Conservation (phyloP, 225 moss, liverwort and hornwort species). For the Pseudisothecium myosuroides region DNA sequence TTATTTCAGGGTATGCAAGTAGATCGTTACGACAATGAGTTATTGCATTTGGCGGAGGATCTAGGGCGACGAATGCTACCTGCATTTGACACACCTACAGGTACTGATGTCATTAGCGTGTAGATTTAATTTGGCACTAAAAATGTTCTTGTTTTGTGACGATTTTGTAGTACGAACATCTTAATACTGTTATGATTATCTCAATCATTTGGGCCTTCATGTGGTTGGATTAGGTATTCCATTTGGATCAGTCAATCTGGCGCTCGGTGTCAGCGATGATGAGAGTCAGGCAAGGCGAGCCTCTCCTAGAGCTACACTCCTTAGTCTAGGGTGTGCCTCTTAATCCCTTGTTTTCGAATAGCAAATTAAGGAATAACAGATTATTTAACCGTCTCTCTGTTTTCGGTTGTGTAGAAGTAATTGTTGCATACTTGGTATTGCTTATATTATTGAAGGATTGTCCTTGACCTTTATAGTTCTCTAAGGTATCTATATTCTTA, state of each 20-base stretch:
- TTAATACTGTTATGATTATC: background rate
- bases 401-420: background rate
- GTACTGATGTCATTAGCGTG: slow-evolving; percentile 8
- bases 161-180: background rate
- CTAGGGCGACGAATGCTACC: slow-evolving; percentile 81
- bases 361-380: background rate
- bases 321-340: slow-evolving; percentile 65
- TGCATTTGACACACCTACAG: slow-evolving; percentile 99
- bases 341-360: slow-evolving; percentile 40
- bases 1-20: slow-evolving; percentile 80
- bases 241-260: slow-evolving; percentile 92
- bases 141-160: background rate
- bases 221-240: slow-evolving; percentile 62
- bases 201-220: background rate
- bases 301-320: slow-evolving; percentile 57
- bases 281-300: slow-evolving; percentile 99
- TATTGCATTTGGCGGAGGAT: slow-evolving; percentile 70
- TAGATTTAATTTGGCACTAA: background rate
- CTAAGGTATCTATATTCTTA: background rate
- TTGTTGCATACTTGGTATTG: background rate
- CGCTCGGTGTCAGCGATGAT: slow-evolving; percentile 80
- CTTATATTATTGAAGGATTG: background rate
- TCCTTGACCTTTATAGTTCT: background rate
- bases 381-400: background rate
- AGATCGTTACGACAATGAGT: slow-evolving; percentile 64